A percentile compares a stretch with the other conserved stretches of the same genome.
phyloP scores from a whole-genome alignment of 495 filamentous ascomycete species.

The Beverwykella pulmonaria region DNA sequence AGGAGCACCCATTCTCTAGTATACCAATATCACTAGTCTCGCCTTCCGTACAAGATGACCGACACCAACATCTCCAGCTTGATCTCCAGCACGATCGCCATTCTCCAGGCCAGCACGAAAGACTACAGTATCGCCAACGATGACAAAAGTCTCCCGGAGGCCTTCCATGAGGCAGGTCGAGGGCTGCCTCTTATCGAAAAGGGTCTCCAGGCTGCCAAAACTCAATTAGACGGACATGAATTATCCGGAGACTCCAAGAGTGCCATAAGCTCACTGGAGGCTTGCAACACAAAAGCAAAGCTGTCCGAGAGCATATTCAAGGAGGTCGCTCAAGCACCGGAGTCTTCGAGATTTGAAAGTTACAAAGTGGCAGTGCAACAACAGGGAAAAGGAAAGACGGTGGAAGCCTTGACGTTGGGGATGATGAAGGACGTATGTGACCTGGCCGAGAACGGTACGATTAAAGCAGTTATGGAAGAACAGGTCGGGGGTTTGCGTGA shows the following conservation, averaged over 20 bases:
- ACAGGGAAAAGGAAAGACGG: background rate
- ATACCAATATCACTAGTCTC: background rate
- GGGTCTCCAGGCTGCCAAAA: background rate
- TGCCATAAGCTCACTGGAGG: constrained; percentile 1
- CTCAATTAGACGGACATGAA: background rate
- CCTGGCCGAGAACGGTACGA: constrained; percentile 1
- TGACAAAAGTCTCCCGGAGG: background rate
- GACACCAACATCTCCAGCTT: background rate
- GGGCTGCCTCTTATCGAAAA: background rate
- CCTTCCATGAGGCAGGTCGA: constrained; percentile 1
- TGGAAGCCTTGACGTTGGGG: background rate
- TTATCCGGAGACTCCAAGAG: background rate
- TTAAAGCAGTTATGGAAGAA: background rate
- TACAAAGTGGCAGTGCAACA: background rate
- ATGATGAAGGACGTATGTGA: constrained; percentile 7
- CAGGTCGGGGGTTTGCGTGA: background rate
- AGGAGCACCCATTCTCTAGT: background rate
- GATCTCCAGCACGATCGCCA: constrained; percentile 1
- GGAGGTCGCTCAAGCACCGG: background rate
- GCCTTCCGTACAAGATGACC: background rate
- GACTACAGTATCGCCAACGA: background rate
- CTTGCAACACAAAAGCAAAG: constrained; percentile 5
- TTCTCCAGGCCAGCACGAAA: background rate
- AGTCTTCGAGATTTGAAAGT: background rate
- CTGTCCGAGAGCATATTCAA: constrained; percentile 3